Evolutionary conservation across 352 stramenopile species (phyloP).

Genomic region (Nothophytophthora sp.): DNA sequence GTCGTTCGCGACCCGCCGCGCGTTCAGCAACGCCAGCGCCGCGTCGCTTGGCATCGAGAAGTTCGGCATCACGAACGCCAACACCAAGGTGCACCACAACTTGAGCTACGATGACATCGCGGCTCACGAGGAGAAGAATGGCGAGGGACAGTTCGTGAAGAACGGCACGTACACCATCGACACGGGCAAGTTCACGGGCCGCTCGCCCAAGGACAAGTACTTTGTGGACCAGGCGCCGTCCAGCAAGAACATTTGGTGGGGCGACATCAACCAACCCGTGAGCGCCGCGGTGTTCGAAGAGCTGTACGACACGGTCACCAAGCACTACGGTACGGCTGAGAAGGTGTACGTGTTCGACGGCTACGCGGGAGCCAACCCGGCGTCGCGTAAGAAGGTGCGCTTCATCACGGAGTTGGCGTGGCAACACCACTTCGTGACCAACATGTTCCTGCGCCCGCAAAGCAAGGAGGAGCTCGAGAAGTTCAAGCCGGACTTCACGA

Average conservation of each 20-base stretch:
- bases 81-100: constrained; percentile 94
- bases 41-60: constrained; percentile 74
- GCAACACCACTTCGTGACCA: constrained; percentile 98
- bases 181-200: constrained; percentile 98
- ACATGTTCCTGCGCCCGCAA: constrained; percentile 94
- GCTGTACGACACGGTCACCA: constrained; percentile 93
- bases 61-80: constrained; percentile 91
- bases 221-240: constrained; percentile 94
- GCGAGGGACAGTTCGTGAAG: constrained; percentile 90
- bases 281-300: constrained; percentile 95
- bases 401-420: constrained; percentile 98
- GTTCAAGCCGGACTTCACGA: constrained; percentile 98
- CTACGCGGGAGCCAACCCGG: constrained; percentile 93
- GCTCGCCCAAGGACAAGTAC: constrained; percentile 99
- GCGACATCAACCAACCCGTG: constrained; percentile 96
- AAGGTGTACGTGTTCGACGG: constrained; percentile 97
- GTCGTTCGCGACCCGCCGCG: constrained; percentile 25
- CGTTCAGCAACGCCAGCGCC: constrained; percentile 49
- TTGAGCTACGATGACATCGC: constrained; percentile 96
- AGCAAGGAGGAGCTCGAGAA: constrained; percentile 85
- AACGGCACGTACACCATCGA: constrained; percentile 97
- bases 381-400: constrained; percentile 94
- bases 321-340: constrained; percentile 92
- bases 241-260: constrained; percentile 97
- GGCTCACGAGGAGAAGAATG: constrained; percentile 94